These are phyloP conservation scores for Extremus antarcticus DNA, from an alignment of 495 filamentous ascomycete species.

Conservation along the genomic window DNA sequence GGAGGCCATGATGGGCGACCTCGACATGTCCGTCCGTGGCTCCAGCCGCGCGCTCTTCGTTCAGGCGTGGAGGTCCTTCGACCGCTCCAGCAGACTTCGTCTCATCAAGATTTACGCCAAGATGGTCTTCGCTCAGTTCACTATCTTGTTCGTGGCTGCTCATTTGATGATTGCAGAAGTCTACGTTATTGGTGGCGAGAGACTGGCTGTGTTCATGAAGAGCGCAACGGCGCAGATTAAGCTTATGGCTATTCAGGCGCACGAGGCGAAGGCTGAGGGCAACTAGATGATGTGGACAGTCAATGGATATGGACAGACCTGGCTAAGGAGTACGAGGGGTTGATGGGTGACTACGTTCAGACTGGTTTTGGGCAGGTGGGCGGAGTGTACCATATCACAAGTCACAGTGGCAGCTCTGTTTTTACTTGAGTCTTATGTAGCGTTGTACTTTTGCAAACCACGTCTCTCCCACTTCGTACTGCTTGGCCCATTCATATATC, in stretches of 20 bases:
- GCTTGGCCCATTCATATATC: no score
- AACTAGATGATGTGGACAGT: slow-evolving; percentile 1
- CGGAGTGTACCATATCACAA: neutral
- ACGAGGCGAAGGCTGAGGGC: slow-evolving; percentile 9
- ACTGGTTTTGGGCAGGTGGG: no score
- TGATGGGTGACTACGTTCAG: no score
- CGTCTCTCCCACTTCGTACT: no score
- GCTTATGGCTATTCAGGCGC: slow-evolving; percentile 16
- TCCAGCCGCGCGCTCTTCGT: slow-evolving; percentile 54
- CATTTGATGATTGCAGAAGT: slow-evolving; percentile 9
- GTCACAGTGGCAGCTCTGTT: neutral
- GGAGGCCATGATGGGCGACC: slow-evolving; percentile 46
- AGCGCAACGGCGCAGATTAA: slow-evolving; percentile 8
- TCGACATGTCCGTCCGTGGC: slow-evolving; percentile 31
- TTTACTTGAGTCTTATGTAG: neutral
- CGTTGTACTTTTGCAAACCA: neutral
- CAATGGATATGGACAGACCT: no score
- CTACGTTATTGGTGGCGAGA: slow-evolving; percentile 17
- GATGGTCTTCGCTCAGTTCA: slow-evolving; percentile 43
- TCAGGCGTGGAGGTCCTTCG: slow-evolving; percentile 63
- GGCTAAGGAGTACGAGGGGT: no score
- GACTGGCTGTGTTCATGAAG: slow-evolving; percentile 8
- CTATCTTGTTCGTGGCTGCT: slow-evolving; percentile 31
- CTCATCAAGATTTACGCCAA: slow-evolving; percentile 60
- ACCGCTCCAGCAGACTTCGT: slow-evolving; percentile 51